Base-by-base conservation (phyloP, 345 rosid genomes). In the Bruguiera sexangula region DNA sequence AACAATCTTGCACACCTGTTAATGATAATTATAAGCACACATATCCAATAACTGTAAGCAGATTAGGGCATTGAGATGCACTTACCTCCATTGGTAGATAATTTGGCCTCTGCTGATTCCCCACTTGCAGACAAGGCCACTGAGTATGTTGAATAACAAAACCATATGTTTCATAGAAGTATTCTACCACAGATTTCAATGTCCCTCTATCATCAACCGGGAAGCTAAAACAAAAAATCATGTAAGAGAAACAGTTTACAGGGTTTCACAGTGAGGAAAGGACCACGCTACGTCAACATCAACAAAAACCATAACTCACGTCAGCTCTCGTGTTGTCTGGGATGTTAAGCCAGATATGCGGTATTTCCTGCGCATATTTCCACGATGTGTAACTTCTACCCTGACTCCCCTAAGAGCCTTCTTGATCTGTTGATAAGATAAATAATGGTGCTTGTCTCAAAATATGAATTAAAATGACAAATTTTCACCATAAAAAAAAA, bases 121-220 rank as follows among this genome's bases (percentile, higher is more conserved):
- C 98, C 36, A 93, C 98, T 89, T 93, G 98, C 36, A 93, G 82
- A 69, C 98, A 93, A 16, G 98, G 98, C 85, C 85, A 85, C 36
- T 89, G 96, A 13, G 87, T 80, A 71, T 88, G 89, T 77, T 84
- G 89, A 72, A 93, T 93, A 2, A 71, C 74, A 34, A 89, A 89
- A 22, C 91, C 92, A 77, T 93, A 91, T 9, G 97, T 89, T 62
- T 89, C 97, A 0, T 71, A 75, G 74, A 93, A 93, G 80, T 93
- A 93, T 68, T 85, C 96, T 26, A 93, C 95, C 20, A 91, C 98
- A 58, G 92, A 91, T 72, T 93, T 93, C 85, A 84, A 70, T 6
- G 97, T 91, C 36, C 96, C 92, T 77, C 92, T 83, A 30, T 91
- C 98, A 69, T 93, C 97, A 8, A 91, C 92, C 1, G 98, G 94